Conservation (phyloP, 345 rosid species). For the Acer yangbiense region DNA sequence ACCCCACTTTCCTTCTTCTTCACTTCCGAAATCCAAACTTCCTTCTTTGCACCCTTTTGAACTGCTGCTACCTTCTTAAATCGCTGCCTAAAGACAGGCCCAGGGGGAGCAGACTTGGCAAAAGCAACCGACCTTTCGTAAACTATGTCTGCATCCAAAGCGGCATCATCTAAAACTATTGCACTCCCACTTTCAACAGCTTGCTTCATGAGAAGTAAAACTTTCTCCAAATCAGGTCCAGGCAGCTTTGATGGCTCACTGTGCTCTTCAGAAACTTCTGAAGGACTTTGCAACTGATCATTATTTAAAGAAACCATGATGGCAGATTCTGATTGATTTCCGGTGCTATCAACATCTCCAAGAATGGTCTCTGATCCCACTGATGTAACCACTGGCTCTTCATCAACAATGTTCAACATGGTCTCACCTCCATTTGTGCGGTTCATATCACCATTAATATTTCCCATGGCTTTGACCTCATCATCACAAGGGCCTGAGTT, state of each 20-base stretch:
- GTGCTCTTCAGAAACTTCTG: conserved; percentile 31
- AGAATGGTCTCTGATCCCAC: conserved; percentile 9
- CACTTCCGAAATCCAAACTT: conserved; percentile 24
- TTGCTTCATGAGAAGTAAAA: conserved; percentile 53
- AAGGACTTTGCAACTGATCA: conserved; percentile 21
- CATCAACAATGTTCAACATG: conserved; percentile 15
- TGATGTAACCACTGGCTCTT: conserved; percentile 16
- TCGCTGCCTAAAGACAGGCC: conserved; percentile 55
- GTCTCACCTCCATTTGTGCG: conserved; percentile 18
- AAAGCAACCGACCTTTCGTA: conserved; percentile 58
- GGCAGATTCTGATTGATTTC: conserved; percentile 16
- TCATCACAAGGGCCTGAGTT: background rate
- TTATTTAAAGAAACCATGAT: conserved; percentile 2
- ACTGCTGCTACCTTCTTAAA: conserved; percentile 32
- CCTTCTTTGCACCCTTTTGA: conserved; percentile 44
- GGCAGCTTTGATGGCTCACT: conserved; percentile 15
- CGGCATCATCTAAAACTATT: conserved; percentile 43
- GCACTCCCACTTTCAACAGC: conserved; percentile 82
- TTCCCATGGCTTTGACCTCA: conserved; percentile 12
- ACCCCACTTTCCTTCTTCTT: conserved; percentile 23
- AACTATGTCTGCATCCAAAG: conserved; percentile 62
- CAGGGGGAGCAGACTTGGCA: conserved; percentile 56
- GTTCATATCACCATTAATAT: conserved; percentile 14
- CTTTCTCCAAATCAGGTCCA: conserved; percentile 37
- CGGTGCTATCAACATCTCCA: conserved; percentile 14